A percentile compares a stretch with the other conserved stretches of the same genome.
Evolutionary conservation across 106 monocot species (phyloP).

Genomic region (Allium cepa): DNA sequence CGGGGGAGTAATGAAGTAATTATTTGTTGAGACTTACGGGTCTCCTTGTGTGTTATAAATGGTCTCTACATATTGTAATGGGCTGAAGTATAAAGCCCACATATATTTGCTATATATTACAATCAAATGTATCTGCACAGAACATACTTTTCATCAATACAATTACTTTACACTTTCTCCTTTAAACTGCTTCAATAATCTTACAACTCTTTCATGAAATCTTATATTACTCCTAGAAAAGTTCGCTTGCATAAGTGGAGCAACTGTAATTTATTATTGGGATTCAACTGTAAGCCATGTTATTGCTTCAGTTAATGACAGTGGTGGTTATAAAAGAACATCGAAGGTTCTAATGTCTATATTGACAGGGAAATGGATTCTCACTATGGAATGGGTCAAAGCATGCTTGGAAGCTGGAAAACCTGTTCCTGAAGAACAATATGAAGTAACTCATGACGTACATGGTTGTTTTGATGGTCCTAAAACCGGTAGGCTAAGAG

Average conservation of each 20-base stretch:
- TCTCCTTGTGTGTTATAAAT: too few species aligned
- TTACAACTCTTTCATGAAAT: too few species aligned
- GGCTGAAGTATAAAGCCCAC: too few species aligned
- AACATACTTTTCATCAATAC: too few species aligned
- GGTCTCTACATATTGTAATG: too few species aligned
- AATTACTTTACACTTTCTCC: too few species aligned
- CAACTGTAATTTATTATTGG: slow-evolving; percentile 38
- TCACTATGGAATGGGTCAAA: slow-evolving; percentile 73
- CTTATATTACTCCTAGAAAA: too few species aligned
- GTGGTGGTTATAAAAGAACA: slow-evolving; percentile 81
- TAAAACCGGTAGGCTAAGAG: slow-evolving; percentile 59
- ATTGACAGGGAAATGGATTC: slow-evolving; percentile 81
- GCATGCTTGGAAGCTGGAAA: slow-evolving; percentile 59
- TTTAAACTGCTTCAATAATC: too few species aligned
- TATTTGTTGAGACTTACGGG: too few species aligned
- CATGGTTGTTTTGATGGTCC: slow-evolving; percentile 83
- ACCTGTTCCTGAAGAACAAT: slow-evolving; percentile 64
- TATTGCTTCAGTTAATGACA: slow-evolving; percentile 75
- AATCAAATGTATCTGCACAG: too few species aligned
- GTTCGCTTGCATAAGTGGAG: slow-evolving; percentile 48
- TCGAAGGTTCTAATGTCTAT: slow-evolving; percentile 82
- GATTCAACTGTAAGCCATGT: slow-evolving; percentile 75
- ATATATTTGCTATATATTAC: too few species aligned
- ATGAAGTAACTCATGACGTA: slow-evolving; percentile 75
- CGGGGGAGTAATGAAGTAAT: too few species aligned